Evolutionary conservation across 2,329 filamentous ascomycete genomes (phyloP).

Genomic region (Diaporthe citri): DNA sequence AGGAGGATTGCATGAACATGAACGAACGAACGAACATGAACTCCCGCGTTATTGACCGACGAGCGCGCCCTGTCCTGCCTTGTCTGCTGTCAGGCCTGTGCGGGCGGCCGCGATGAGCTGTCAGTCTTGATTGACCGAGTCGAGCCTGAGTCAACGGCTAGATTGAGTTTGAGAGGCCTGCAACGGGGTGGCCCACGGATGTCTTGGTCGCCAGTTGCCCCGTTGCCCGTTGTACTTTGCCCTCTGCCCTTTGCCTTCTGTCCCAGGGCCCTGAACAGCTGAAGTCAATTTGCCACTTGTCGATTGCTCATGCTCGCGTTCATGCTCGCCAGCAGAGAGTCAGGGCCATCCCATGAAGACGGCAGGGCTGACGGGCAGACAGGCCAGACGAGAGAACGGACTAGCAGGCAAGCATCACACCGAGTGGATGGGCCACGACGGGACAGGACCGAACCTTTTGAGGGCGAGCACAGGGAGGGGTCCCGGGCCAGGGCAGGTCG

Average conservation of each 20-base stretch:
- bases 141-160: not conserved
- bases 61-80: not conserved
- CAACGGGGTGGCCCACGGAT: not conserved
- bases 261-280: slow-evolving; percentile 1
- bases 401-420: not conserved
- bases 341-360: slow-evolving; percentile 3
- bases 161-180: slow-evolving; percentile 25
- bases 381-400: not conserved
- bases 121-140: slow-evolving; percentile 14
- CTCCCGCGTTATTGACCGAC: not conserved
- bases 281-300: slow-evolving; percentile 19
- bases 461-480: slow-evolving; percentile 12
- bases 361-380: slow-evolving; percentile 1
- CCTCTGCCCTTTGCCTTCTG: not conserved
- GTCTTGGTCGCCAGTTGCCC: not conserved
- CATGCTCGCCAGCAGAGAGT: not conserved
- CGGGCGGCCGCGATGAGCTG: slow-evolving; percentile 29
- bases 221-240: not conserved
- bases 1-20: slow-evolving; percentile 18
- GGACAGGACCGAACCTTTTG: slow-evolving; percentile 23
- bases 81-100: not conserved
- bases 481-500: not conserved
- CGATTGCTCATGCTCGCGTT: not conserved
- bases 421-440: slow-evolving; percentile 21
- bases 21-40: not conserved